Conservation (phyloP, 805 yeast species). For the Wickerhamomyces bisporus region DNA sequence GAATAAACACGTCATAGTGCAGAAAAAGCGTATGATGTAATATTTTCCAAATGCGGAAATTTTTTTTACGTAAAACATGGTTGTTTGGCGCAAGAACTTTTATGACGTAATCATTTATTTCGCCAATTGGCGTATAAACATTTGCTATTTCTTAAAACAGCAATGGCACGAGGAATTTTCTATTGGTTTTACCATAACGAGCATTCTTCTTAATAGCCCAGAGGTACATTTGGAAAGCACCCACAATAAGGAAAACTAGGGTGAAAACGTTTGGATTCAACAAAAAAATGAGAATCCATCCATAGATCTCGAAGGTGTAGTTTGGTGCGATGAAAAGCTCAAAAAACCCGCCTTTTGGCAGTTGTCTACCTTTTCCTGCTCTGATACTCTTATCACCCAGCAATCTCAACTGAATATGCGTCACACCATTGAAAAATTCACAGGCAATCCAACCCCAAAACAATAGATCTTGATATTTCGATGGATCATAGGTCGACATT, state of each 20-base stretch:
- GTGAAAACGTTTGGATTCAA: constrained; percentile 76
- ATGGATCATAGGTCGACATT: constrained; percentile 50
- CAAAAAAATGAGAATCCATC: constrained; percentile 69
- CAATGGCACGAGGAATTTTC: constrained; percentile 78
- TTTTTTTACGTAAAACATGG: no score
- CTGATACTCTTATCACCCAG: constrained; percentile 33
- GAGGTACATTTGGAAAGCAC: constrained; percentile 76
- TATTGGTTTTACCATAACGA: constrained; percentile 64
- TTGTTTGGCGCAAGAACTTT: no score
- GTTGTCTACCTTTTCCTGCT: constrained; percentile 31
- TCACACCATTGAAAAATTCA: constrained; percentile 67
- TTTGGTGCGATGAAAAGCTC: constrained; percentile 84
- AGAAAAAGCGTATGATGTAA: no score
- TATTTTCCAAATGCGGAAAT: no score
- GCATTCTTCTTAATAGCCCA: constrained; percentile 91
- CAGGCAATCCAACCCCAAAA: constrained; percentile 32
- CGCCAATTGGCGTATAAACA: no score
- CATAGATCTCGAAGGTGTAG: constrained; percentile 79
- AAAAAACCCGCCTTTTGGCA: constrained; percentile 78
- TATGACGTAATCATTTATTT: no score
- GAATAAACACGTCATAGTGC: no score
- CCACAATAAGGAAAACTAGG: constrained; percentile 62
- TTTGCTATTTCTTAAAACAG: no score
- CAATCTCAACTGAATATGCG: constrained; percentile 64
- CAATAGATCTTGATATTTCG: constrained; percentile 29